Evolutionary conservation across 495 filamentous ascomycete genomes (phyloP).

Genomic region (Penicillium samsonianum): DNA sequence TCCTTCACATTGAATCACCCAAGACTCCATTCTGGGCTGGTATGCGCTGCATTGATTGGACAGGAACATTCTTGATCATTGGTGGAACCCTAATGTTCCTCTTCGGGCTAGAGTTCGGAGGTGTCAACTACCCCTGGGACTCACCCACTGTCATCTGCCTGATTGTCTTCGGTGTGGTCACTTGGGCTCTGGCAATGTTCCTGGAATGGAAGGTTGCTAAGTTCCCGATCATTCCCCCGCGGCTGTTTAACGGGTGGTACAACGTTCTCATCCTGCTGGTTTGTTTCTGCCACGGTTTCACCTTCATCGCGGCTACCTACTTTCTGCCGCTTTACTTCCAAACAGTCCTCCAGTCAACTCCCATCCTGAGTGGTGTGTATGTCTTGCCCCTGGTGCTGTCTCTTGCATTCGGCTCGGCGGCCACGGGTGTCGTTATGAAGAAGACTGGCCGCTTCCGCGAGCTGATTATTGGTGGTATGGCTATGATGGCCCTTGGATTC

Average conservation of each 20-base stretch:
- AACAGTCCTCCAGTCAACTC: conserved; percentile 68
- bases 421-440: conserved; percentile 68
- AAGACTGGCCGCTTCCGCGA: conserved; percentile 62
- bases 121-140: conserved; percentile 71
- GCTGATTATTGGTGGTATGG: conserved; percentile 51
- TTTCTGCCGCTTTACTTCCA: conserved; percentile 81
- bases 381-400: conserved; percentile 72
- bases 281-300: conserved; percentile 66
- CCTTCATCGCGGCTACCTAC: conserved; percentile 74
- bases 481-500: conserved; percentile 56
- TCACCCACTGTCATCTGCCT: conserved; percentile 77
- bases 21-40: conserved; percentile 70
- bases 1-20: conserved; percentile 75
- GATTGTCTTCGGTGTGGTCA: conserved; percentile 70
- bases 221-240: conserved; percentile 75
- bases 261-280: conserved; percentile 59
- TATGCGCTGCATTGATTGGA: conserved; percentile 75
- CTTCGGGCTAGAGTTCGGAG: conserved; percentile 77
- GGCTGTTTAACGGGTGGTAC: conserved; percentile 61
- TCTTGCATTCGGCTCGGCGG: conserved; percentile 65
- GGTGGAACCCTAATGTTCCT: conserved; percentile 82
- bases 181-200: conserved; percentile 62
- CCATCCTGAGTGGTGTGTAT: conserved; percentile 78
- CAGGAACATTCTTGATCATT: conserved; percentile 67
- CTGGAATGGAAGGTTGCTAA: conserved; percentile 72